phyloP scores from a whole-genome alignment of 2,329 filamentous ascomycete genomes.

The Cryphonectria japonica region DNA sequence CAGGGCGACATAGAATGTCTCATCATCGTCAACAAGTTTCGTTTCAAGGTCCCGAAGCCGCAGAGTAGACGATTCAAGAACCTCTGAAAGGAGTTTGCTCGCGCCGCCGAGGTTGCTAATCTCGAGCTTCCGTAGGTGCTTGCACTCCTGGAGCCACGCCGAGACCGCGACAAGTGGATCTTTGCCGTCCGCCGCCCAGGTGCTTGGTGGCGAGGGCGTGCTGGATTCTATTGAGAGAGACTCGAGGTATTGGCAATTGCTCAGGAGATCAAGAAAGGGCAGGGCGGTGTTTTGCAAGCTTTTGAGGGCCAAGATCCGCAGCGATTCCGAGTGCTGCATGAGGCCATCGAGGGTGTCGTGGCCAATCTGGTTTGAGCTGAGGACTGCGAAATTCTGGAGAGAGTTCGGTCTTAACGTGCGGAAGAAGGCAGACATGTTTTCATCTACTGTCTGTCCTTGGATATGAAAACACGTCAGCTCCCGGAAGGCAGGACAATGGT shows the following conservation, averaged over 20 bases:
- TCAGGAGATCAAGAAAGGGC: constrained; percentile 37
- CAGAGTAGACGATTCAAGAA: constrained; percentile 47
- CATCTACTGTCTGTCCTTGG: constrained; percentile 53
- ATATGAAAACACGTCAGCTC: constrained; percentile 60
- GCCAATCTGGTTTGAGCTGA: constrained; percentile 59
- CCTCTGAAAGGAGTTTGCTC: constrained; percentile 53
- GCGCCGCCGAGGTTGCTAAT: constrained; percentile 56
- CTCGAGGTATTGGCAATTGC: constrained; percentile 41
- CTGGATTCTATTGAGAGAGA: constrained; percentile 40
- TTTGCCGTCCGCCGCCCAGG: constrained; percentile 32
- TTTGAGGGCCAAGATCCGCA: constrained; percentile 40
- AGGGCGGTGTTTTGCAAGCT: constrained; percentile 38
- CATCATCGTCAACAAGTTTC: constrained; percentile 50
- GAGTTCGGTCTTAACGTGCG: constrained; percentile 58
- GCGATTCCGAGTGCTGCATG: constrained; percentile 42
- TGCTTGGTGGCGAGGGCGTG: constrained; percentile 24
- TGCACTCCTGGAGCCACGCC: constrained; percentile 44
- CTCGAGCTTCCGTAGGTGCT: constrained; percentile 51
- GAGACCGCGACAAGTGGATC: constrained; percentile 37
- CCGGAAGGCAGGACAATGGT: constrained; percentile 64
- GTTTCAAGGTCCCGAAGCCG: constrained; percentile 53
- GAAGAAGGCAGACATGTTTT: constrained; percentile 62
- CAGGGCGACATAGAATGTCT: constrained; percentile 56
- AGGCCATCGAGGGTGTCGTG: constrained; percentile 61
- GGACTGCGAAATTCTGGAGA: constrained; percentile 61